Conservation (phyloP, 1,139 yeast genomes). For the Saccharomyces hybrid region DNA sequence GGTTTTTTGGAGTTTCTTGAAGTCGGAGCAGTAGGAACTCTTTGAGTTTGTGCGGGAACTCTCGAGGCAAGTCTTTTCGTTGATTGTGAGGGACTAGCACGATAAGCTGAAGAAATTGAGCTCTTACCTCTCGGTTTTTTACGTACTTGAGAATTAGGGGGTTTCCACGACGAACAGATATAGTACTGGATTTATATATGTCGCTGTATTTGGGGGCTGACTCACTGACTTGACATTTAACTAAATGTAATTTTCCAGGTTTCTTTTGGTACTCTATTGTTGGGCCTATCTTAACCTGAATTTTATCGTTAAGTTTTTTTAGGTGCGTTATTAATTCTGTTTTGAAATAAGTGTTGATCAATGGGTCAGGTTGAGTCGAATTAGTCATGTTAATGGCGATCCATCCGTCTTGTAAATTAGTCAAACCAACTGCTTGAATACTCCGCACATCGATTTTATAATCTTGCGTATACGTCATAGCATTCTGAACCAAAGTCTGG, state of each 20-base stretch:
- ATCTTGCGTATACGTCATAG: slow-evolving; percentile 63
- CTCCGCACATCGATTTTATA: slow-evolving; percentile 51
- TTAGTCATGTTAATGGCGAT: slow-evolving; percentile 61
- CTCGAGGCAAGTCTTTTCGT: slow-evolving; percentile 4
- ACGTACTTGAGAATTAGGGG: slow-evolving; percentile 66
- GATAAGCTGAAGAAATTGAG: not conserved
- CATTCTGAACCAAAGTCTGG: slow-evolving; percentile 64
- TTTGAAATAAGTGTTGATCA: slow-evolving; percentile 74
- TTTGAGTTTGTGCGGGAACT: not conserved
- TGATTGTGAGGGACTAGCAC: not conserved
- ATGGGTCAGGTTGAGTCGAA: slow-evolving; percentile 62
- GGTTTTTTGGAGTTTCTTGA: slow-evolving; percentile 25
- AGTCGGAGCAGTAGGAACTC: not conserved
- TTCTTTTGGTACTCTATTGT: slow-evolving; percentile 82
- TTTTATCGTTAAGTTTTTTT: slow-evolving; percentile 51
- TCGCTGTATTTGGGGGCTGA: slow-evolving; percentile 62
- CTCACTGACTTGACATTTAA: slow-evolving; percentile 58
- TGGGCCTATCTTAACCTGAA: slow-evolving; percentile 61
- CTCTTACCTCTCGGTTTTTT: slow-evolving; percentile 50
- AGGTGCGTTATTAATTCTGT: slow-evolving; percentile 82
- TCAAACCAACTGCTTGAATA: slow-evolving; percentile 60
- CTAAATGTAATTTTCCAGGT: slow-evolving; percentile 72
- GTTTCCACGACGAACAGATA: slow-evolving; percentile 74
- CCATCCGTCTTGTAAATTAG: slow-evolving; percentile 89
- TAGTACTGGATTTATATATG: slow-evolving; percentile 80